Base-by-base conservation (phyloP, 2,329 filamentous ascomycete genomes). In the Aphanocladium album region DNA sequence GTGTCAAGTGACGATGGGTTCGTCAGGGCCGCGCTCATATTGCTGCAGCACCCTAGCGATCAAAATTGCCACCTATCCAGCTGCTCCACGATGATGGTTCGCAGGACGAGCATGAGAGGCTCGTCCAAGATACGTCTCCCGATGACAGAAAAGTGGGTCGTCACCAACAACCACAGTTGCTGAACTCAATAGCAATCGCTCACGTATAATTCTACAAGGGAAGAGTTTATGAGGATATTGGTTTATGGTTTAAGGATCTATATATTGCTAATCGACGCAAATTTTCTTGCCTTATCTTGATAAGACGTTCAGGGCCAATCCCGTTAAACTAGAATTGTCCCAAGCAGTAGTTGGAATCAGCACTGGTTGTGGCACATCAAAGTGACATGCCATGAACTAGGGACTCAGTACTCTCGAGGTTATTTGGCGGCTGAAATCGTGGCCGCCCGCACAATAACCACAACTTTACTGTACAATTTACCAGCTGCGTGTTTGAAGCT, bases 1-100 rank as follows among this genome's bases (percentile, higher is more conserved):
- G 52, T 46, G 52, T 62, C 61, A 21, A 62, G 52, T 16, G 61
- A 60, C 41, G 61, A 62, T n/a, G 61, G 57, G 17, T 57, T 37
- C 37, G 45, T 39, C 45, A 62, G 43, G 14, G 49, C 23, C 41
- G 43, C 56, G 37, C 55, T 59, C 60, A 62, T 62, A 41, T 52
- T 61, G 47, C 41, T 41, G n/a, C 57, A 39, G 35, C n/a, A 23
- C n/a, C 19, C 37, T 50, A 37, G 37, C 49, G 27, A 46, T 49
- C 14, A 17, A 25, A 25, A 14, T 21, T 46, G 57, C 49, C 47
- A 35, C 37, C 21, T 53, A n/a, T 59, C 37, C 27, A 35, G 11
- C 11, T 27, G 19, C 27, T 35, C 27, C 21, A 21, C 35, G 45
- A 50, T 58, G 56, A 23, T 50, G 27, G 35, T 25, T 43, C 2